Evolutionary conservation across 2,329 filamentous ascomycete species (phyloP).

Genomic region (Cladosporium austrohemisphaericum): DNA sequence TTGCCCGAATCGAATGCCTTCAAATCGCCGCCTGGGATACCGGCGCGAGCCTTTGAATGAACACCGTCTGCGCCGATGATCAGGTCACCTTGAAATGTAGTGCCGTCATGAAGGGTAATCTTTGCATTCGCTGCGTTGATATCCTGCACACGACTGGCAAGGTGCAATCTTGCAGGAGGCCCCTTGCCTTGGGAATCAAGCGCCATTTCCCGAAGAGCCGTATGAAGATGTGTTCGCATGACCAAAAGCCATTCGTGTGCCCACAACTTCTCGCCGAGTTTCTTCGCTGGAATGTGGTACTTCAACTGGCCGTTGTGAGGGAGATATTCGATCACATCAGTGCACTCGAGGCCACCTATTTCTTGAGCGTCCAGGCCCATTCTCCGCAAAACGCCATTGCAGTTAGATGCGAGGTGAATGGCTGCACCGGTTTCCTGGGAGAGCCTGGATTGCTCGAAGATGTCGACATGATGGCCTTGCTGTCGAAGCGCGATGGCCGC

Average conservation of each 20-base stretch:
- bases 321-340: conserved; percentile 18
- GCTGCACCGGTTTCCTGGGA: conserved; percentile 58
- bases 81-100: conserved; percentile 27
- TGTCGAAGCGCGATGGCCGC: conserved; percentile 53
- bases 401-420: conserved; percentile 61
- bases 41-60: conserved; percentile 24
- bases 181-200: conserved; percentile 23
- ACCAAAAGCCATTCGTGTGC: conserved; percentile 30
- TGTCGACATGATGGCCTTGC: conserved; percentile 48
- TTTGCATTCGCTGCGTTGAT: conserved; percentile 25
- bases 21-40: conserved; percentile 23
- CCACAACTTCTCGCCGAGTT: conserved; percentile 22
- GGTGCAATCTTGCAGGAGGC: conserved; percentile 24
- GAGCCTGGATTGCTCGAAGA: conserved; percentile 56
- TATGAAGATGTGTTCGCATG: conserved; percentile 31
- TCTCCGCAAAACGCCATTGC: conserved; percentile 53
- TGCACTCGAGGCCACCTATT: conserved; percentile 19
- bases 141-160: conserved; percentile 22
- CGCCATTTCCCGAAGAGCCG: conserved; percentile 26
- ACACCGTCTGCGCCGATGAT: conserved; percentile 34
- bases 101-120: conserved; percentile 28
- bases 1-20: conserved; percentile 43
- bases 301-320: conserved; percentile 18
- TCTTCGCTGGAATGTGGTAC: conserved; percentile 15
- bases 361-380: conserved; percentile 15